Conservation (phyloP, 805 yeast species). For the Debaryomyces prosopidis region DNA sequence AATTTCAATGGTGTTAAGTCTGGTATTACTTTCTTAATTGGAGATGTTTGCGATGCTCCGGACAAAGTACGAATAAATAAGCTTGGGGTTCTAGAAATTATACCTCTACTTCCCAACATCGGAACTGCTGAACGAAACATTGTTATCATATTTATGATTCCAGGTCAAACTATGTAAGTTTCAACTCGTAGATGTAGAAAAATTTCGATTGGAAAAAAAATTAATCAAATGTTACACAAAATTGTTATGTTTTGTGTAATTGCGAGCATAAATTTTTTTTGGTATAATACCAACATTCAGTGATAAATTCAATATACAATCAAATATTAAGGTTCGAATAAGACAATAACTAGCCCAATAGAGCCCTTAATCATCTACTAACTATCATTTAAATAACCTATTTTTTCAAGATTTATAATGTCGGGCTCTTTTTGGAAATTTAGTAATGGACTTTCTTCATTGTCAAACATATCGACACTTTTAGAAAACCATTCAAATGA, state of each 20-base stretch:
- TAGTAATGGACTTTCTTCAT: constrained; percentile 45
- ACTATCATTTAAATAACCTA: neutral
- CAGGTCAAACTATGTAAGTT: neutral
- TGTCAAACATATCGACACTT: constrained; percentile 40
- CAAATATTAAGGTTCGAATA: neutral
- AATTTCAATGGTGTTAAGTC: constrained; percentile 66
- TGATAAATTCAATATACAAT: neutral
- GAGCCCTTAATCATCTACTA: neutral
- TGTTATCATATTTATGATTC: neutral
- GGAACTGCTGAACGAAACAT: constrained; percentile 3
- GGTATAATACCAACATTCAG: neutral
- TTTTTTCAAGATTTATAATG: constrained; percentile 20
- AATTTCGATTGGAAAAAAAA: neutral
- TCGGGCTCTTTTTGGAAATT: constrained; percentile 51
- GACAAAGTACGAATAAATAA: neutral
- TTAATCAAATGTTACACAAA: constrained; percentile 1
- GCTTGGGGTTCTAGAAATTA: neutral
- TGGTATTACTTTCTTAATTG: constrained; percentile 11
- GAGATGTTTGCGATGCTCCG: neutral
- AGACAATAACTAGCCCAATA: neutral
- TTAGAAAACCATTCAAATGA: constrained; percentile 33
- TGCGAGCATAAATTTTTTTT: constrained; percentile 3
- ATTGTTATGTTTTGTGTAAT: constrained; percentile 1
- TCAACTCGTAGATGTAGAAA: neutral
- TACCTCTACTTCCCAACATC: neutral